These are phyloP conservation scores for Pistacia atlantica DNA, from an alignment of 345 rosid genomes.

Conservation along the genomic window DNA sequence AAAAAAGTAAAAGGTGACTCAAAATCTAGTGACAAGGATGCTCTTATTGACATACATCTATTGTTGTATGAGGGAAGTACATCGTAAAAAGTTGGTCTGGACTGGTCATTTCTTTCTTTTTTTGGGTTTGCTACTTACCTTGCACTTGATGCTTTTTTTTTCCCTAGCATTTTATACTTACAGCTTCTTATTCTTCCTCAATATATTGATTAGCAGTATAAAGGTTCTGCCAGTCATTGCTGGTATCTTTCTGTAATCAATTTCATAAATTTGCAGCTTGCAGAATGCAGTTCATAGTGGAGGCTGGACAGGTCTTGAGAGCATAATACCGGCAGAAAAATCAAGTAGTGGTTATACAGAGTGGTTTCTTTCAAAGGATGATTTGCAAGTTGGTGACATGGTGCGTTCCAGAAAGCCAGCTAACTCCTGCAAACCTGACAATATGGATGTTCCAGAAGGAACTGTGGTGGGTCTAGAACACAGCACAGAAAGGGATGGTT, in stretches of 20 bases:
- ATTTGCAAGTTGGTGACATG: constrained; percentile 64
- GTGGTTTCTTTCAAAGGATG: constrained; percentile 88
- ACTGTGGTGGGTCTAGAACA: constrained; percentile 72
- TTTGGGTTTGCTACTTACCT: too few species aligned
- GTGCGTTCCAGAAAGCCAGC: constrained; percentile 88
- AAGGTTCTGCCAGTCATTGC: not conserved
- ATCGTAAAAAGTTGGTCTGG: too few species aligned
- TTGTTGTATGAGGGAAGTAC: too few species aligned
- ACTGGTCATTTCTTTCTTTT: too few species aligned
- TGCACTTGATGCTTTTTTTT: too few species aligned
- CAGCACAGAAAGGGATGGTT: constrained; percentile 54
- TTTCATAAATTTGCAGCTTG: constrained; percentile 50
- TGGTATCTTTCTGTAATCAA: not conserved
- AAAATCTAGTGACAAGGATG: too few species aligned
- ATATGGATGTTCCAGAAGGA: constrained; percentile 67
- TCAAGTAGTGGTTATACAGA: constrained; percentile 55
- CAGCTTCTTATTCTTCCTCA: constrained; percentile 7
- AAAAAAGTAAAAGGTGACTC: too few species aligned
- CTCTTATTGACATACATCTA: too few species aligned
- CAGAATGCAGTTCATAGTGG: constrained; percentile 48
- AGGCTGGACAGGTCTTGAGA: constrained; percentile 50
- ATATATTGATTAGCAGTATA: constrained; percentile 1
- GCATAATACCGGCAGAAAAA: constrained; percentile 39
- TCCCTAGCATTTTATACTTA: not conserved
- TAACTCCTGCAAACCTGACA: constrained; percentile 57